These are phyloP conservation scores for Rhizopogon rudus DNA, from an alignment of 768 basidiomycete species.

Conservation along the genomic window DNA sequence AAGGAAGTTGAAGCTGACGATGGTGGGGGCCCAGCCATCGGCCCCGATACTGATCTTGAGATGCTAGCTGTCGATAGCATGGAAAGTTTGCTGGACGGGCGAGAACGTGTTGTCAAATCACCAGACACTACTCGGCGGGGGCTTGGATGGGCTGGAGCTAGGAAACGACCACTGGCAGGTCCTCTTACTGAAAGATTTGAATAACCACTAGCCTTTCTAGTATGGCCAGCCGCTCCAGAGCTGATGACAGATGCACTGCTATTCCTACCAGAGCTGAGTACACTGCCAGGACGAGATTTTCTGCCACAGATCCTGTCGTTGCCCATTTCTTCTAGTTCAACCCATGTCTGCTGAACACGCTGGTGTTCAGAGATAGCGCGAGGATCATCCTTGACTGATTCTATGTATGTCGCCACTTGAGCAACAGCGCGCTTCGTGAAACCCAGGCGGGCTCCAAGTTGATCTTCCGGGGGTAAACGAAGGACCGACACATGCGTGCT, in stretches of 20 bases:
- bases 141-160: constrained; percentile 39
- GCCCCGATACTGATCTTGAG: constrained; percentile 68
- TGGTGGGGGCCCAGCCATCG: constrained; percentile 37
- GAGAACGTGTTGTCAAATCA: constrained; percentile 36
- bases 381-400: constrained; percentile 47
- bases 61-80: constrained; percentile 36
- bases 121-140: constrained; percentile 49
- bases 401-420: constrained; percentile 37
- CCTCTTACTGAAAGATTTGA: constrained; percentile 25
- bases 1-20: constrained; percentile 30
- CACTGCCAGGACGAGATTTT: constrained; percentile 63
- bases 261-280: constrained; percentile 57
- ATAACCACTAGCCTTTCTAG: constrained; percentile 24
- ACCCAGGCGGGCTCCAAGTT: constrained; percentile 54
- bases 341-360: constrained; percentile 76
- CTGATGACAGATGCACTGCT: constrained; percentile 43
- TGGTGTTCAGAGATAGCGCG: constrained; percentile 56
- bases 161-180: constrained; percentile 35
- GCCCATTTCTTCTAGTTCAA: constrained; percentile 78
- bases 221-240: constrained; percentile 11
- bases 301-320: constrained; percentile 56
- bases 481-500: constrained; percentile 42
- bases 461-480: constrained; percentile 55
- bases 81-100: constrained; percentile 59
- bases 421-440: constrained; percentile 57